Evolutionary conservation across 352 stramenopile genomes (phyloP).

Genomic region (Phytophthora ramorum): DNA sequence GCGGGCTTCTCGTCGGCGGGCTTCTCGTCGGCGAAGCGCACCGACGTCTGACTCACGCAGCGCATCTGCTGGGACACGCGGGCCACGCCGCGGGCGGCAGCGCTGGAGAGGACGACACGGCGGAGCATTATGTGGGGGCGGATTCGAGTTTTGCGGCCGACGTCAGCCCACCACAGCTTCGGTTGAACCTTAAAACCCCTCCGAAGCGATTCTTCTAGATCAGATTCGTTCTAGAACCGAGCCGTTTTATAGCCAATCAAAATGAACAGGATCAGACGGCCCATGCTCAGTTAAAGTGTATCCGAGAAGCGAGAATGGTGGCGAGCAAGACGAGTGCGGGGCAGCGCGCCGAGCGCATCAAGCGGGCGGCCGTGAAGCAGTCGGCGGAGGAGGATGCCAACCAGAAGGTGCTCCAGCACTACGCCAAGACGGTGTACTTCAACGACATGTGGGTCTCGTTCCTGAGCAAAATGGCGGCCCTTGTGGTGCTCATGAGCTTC

Average conservation of each 20-base stretch:
- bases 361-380: constrained; percentile 29
- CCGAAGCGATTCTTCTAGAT: background rate
- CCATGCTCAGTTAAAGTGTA: too few relatives aligned
- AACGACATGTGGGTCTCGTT: constrained; percentile 89
- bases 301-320: background rate
- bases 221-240: too few relatives aligned
- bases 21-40: constrained; percentile 54
- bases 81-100: constrained; percentile 33
- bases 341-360: constrained; percentile 25
- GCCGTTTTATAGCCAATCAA: too few relatives aligned
- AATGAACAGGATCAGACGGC: too few relatives aligned
- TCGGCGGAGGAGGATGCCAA: constrained; percentile 50
- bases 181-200: background rate
- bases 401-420: constrained; percentile 79
- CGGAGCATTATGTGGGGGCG: constrained; percentile 52
- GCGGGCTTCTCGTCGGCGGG: constrained; percentile 47
- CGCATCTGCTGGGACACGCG: constrained; percentile 55
- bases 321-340: constrained; percentile 29
- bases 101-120: constrained; percentile 62
- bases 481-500: constrained; percentile 73
- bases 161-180: background rate
- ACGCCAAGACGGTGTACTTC: constrained; percentile 87
- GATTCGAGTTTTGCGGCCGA: background rate
- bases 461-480: constrained; percentile 73
- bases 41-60: constrained; percentile 49